Evolutionary conservation across 1,284 basidiomycete genomes (phyloP), one percentile per base, ranked within the genome.

Genomic region (Taiwanofungus camphoratus): DNA sequence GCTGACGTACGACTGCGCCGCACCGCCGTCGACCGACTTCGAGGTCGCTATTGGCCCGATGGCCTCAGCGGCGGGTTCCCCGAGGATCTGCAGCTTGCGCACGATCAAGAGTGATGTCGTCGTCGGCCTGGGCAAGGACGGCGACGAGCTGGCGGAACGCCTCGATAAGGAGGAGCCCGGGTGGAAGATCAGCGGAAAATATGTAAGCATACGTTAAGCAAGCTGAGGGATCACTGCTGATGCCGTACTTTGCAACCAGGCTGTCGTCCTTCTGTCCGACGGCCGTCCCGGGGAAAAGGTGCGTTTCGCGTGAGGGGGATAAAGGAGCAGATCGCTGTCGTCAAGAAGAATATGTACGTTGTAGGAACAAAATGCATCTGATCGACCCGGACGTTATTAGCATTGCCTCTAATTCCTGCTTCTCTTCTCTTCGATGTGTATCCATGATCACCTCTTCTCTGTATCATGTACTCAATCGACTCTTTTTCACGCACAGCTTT

Each of bases 171-270:
- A 81, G 36, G 92, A 98, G 62, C 82, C 87, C 19, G 94, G 94
- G 37, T 98, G 94, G 94, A 94, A 93, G 71, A 97, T 98, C 61
- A 91, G 87, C 39, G 92, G 92, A 40, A 92, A 93, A 87, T 94
- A 93, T 60, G 88, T 90, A 60, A 67, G 83, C 74, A 7, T 45
- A 26, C 30, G 12, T 11, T 37, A 16, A 23, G 19, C 21, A 18
- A 22, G 15, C 11, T 24, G 21, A 36, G n/a, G n/a, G n/a, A n/a
- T n/a, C n/a, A n/a, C 23, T 37, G 16, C 19, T 50, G 24, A 42
- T 41, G 42, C 22, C 32, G 20, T 33, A 18, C 20, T 18, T 31
- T 33, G 13, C 34, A 40, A 52, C 13, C 49, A 91, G 85, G 90
- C 91, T 52, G 82, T 94, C 43, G 85, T 94, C 12, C 74, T 93